Evolutionary conservation across 148 eudicot genomes (phyloP).

Genomic region (Nyssa sinensis): DNA sequence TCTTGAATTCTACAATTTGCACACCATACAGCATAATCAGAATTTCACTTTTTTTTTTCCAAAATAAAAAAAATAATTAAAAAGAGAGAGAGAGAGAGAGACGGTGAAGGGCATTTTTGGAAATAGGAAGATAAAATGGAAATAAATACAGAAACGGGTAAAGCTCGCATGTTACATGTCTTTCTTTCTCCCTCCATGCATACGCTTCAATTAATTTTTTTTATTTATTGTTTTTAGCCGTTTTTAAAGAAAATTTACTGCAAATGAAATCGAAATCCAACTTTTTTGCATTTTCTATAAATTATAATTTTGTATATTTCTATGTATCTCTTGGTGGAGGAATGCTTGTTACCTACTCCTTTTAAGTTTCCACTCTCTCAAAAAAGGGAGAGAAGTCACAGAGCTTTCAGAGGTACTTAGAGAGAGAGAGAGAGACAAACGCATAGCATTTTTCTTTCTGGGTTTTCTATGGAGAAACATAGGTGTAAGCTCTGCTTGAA

Average conservation of each 20-base stretch:
- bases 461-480: slow-evolving; percentile 48
- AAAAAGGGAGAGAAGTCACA: background rate
- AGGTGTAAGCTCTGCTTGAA: slow-evolving; percentile 63
- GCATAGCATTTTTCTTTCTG: background rate
- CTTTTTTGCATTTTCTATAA: background rate
- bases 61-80: too few species aligned
- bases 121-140: slow-evolving; percentile 2
- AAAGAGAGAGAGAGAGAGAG: background rate
- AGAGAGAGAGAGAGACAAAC: background rate
- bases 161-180: slow-evolving; percentile 36
- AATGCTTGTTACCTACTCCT: slow-evolving; percentile 84
- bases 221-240: slow-evolving; percentile 27
- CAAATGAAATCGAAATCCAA: slow-evolving; percentile 20
- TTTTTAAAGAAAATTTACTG: slow-evolving; percentile 20
- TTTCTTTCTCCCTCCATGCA: slow-evolving; percentile 18
- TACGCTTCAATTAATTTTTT: slow-evolving; percentile 19
- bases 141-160: slow-evolving; percentile 27
- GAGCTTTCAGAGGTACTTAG: background rate
- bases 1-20: background rate
- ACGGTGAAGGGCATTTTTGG: slow-evolving; percentile 7
- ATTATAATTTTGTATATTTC: background rate
- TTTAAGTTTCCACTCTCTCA: slow-evolving; percentile 16
- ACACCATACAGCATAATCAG: too few species aligned
- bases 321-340: slow-evolving; percentile 44
- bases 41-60: too few species aligned